Conservation (phyloP, 208 protist genomes). For the Crithidia bombi region DNA sequence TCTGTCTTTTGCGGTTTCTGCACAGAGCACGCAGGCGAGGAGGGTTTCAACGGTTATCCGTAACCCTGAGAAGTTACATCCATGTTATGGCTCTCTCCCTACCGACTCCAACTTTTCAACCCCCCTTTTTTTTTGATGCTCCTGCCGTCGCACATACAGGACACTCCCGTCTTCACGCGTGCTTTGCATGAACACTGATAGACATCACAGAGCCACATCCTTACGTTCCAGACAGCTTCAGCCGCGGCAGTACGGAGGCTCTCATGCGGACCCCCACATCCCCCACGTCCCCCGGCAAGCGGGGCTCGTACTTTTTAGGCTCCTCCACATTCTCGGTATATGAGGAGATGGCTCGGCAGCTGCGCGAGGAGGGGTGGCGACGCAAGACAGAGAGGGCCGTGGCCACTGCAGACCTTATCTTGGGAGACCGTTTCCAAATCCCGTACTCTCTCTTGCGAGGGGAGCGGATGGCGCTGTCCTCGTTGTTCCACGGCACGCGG, state of each 20-base stretch:
- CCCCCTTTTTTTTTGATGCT: too few relatives aligned
- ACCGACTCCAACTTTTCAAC: too few relatives aligned
- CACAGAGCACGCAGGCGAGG: too few relatives aligned
- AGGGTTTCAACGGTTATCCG: too few relatives aligned
- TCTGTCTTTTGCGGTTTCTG: too few relatives aligned
- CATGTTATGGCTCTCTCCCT: too few relatives aligned
- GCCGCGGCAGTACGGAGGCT: not conserved
- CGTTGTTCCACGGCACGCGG: constrained; percentile 61
- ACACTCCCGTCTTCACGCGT: not conserved
- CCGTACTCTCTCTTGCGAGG: constrained; percentile 76
- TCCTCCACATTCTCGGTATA: constrained; percentile 81
- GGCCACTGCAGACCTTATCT: constrained; percentile 63
- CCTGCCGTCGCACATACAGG: too few relatives aligned
- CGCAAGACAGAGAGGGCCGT: constrained; percentile 27
- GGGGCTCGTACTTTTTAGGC: constrained; percentile 55
- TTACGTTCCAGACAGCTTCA: too few relatives aligned
- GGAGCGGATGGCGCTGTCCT: constrained; percentile 52
- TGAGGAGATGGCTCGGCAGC: constrained; percentile 78
- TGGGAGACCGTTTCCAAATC: constrained; percentile 86
- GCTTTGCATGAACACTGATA: not conserved
- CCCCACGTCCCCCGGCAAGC: constrained; percentile 4
- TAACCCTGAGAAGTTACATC: too few relatives aligned
- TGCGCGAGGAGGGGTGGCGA: constrained; percentile 61
- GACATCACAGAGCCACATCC: too few relatives aligned
- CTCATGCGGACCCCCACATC: constrained; percentile 1